A percentile compares a stretch with the other conserved stretches of the same genome.
Evolutionary conservation across 2,329 filamentous ascomycete species (phyloP).

Genomic region (Ophiostoma sp.): DNA sequence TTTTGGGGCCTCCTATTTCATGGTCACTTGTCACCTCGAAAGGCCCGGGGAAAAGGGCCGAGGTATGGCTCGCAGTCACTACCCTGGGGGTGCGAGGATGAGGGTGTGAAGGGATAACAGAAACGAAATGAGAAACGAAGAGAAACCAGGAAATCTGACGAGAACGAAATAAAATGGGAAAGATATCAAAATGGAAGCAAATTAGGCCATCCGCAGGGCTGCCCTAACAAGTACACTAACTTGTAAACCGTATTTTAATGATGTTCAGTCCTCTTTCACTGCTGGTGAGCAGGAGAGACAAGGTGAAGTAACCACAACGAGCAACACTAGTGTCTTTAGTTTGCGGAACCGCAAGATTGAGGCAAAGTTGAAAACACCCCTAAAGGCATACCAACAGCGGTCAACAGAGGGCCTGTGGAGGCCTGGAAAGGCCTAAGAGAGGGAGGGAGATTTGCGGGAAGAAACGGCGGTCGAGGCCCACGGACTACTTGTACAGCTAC

Average conservation of each 20-base stretch:
- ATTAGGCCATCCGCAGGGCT: not conserved
- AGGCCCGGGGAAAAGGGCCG: not conserved
- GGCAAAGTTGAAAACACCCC: not conserved
- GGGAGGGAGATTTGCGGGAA: not conserved
- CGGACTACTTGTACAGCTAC: not conserved
- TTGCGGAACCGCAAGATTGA: slow-evolving; percentile 12
- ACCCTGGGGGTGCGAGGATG: not conserved
- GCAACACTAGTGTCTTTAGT: not conserved
- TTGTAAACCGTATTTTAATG: not conserved
- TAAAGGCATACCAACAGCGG: not conserved
- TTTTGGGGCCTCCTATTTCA: not conserved
- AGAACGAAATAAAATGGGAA: not conserved
- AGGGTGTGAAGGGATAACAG: not conserved
- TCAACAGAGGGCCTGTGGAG: not conserved
- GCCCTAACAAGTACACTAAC: not conserved
- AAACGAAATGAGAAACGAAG: not conserved
- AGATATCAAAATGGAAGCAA: not conserved
- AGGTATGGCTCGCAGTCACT: not conserved
- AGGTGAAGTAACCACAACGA: not conserved
- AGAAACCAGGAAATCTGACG: not conserved
- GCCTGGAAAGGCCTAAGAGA: not conserved
- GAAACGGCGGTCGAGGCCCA: not conserved
- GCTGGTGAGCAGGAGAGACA: not conserved
- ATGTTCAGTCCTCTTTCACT: not conserved
- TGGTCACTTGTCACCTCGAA: not conserved